Evolutionary conservation across 1,139 yeast genomes (phyloP), one percentile per base, ranked within the genome.

Genomic region (Magnusiomyces sp.): DNA sequence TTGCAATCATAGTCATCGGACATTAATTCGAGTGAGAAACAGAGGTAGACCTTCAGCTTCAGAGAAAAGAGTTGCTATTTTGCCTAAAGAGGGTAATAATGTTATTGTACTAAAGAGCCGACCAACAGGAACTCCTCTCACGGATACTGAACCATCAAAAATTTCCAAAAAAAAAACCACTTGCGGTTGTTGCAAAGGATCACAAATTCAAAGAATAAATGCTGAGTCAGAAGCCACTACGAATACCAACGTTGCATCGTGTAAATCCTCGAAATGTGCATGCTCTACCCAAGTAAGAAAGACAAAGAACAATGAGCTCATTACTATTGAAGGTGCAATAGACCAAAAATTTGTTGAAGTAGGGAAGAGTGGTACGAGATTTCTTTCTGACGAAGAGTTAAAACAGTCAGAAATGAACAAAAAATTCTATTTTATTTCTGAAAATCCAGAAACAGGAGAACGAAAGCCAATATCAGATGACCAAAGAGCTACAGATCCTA

Each of bases 21-120:
- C 94, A 36, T 70, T 90, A 39, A 80, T 88, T 19, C 88, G 87
- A 59, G 96, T 90, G n/a, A 73, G 96, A 41, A 78, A 87, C 36
- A 77, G 95, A 53, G 97, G 97, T 0, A 70, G 97, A 47, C 97
- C 96, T 2, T 56, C 53, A 34, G 52, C 53, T 14, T 55, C 54
- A 43, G 60, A 55, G 16, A 55, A 58, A 36, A 51, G 65, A 38
- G 55, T 61, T 20, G 65, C 65, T 6, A 60, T 62, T 5, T 52
- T 62, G 40, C 65, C 66, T 2, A 57, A 60, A 32, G 17, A 42
- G 6, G 27, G 33, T 11, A 27, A 42, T 5, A 33, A 42, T 11
- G 20, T 42, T 13, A 42, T 42, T 9, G 33, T 33, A 14, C 45
- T 42, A 17, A 37, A 23, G 29, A 23, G 29, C 7, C 4, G 29